These are phyloP conservation scores for Fistulinella prunicolor DNA, from an alignment of 768 basidiomycete genomes.

Conservation along the genomic window DNA sequence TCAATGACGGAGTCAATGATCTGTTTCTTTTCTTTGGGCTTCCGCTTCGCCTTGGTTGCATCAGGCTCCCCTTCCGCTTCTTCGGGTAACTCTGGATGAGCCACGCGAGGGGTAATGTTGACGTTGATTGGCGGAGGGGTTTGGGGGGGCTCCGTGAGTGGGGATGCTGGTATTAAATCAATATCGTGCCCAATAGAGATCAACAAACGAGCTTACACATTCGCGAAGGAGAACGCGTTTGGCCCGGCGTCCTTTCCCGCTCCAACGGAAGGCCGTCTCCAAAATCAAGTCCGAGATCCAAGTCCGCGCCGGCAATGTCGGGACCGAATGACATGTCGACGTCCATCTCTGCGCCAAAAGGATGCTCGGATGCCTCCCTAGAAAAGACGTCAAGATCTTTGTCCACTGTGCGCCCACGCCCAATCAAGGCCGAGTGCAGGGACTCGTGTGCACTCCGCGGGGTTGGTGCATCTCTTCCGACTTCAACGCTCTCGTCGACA, in stretches of 20 bases:
- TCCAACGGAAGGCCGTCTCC: constrained; percentile 51
- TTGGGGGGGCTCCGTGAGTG: constrained; percentile 66
- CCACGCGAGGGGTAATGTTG: constrained; percentile 47
- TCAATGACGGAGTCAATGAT: constrained; percentile 92
- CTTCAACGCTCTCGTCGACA: constrained; percentile 56
- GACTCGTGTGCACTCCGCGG: constrained; percentile 49
- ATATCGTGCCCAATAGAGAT: background rate
- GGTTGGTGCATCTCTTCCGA: constrained; percentile 67
- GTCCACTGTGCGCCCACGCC: constrained; percentile 41
- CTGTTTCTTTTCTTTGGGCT: constrained; percentile 75
- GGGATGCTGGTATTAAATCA: constrained; percentile 54
- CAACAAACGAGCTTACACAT: constrained; percentile 49
- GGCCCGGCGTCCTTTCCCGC: constrained; percentile 53
- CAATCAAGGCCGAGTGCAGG: constrained; percentile 60
- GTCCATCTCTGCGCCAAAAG: constrained; percentile 55
- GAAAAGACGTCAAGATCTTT: constrained; percentile 65
- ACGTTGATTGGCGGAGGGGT: constrained; percentile 71
- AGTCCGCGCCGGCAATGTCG: constrained; percentile 50
- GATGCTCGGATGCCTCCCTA: constrained; percentile 60
- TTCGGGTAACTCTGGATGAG: constrained; percentile 38
- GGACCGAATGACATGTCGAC: constrained; percentile 50
- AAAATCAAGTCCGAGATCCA: constrained; percentile 72
- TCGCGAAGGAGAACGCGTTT: constrained; percentile 61
- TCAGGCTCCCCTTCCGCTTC: constrained; percentile 31
- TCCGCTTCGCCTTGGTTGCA: constrained; percentile 43